phyloP scores from a whole-genome alignment of 2,329 filamentous ascomycete species.

The Zalaria sp. region DNA sequence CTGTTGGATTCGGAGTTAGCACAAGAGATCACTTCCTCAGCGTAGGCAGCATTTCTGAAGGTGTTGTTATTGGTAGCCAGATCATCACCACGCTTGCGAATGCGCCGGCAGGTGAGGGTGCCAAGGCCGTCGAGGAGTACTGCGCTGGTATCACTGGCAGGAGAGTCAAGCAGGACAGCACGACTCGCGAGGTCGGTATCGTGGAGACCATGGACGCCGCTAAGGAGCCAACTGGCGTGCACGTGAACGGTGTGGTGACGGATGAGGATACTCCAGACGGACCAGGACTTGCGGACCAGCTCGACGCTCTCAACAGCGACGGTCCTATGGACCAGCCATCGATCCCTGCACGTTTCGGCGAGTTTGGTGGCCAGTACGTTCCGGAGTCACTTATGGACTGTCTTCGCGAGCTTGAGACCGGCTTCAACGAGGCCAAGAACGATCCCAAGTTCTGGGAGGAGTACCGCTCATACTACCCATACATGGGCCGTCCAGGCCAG shows the following conservation, averaged over 20 bases:
- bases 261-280: conserved; percentile 41
- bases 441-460: conserved; percentile 95
- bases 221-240: conserved; percentile 47
- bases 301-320: conserved; percentile 63
- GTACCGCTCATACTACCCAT: conserved; percentile 88
- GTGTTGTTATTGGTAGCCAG: conserved; percentile 92
- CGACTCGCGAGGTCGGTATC: conserved; percentile 54
- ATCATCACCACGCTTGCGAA: conserved; percentile 71
- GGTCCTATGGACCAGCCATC: conserved; percentile 31
- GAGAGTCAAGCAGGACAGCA: conserved; percentile 25
- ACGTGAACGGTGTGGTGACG: conserved; percentile 54
- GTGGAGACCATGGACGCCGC: conserved; percentile 52
- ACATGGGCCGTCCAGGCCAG: conserved; percentile 90
- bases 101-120: conserved; percentile 50
- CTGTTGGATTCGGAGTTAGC: conserved; percentile 91
- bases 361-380: conserved; percentile 95
- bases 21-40: conserved; percentile 86
- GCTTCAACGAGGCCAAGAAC: conserved; percentile 75
- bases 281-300: conserved; percentile 64
- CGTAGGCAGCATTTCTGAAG: conserved; percentile 72
- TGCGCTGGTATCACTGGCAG: conserved; percentile 54
- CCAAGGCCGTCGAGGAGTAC: conserved; percentile 71
- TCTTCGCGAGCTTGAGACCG: conserved; percentile 73
- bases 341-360: conserved; percentile 77
- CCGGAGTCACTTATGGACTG: conserved; percentile 98